phyloP scores from a whole-genome alignment of 1,139 yeast genomes.

The Casaregolazyma suthepensis region DNA sequence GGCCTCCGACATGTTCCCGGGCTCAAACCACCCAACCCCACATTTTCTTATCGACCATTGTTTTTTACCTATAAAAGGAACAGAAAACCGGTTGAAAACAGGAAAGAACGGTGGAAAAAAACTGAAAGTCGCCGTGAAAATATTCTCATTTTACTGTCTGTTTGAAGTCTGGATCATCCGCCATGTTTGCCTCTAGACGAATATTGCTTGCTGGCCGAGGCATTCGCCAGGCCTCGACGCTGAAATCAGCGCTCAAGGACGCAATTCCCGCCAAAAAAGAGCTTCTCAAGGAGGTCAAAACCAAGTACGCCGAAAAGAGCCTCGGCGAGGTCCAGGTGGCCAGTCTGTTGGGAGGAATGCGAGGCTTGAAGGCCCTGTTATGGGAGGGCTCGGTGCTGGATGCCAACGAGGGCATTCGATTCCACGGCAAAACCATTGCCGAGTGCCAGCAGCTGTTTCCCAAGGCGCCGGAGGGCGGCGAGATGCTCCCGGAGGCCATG shows the following conservation, averaged over 20 bases:
- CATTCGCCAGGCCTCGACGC: conserved; percentile 22
- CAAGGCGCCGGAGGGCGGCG: conserved; percentile 39
- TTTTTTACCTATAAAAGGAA: neutral
- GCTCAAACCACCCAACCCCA: neutral
- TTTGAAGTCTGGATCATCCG: neutral
- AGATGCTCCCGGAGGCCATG: conserved; percentile 72
- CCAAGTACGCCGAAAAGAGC: conserved; percentile 30
- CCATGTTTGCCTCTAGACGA: conserved; percentile 4
- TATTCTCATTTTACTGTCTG: neutral
- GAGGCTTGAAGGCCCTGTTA: conserved; percentile 45
- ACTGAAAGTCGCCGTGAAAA: neutral
- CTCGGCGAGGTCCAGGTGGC: conserved; percentile 43
- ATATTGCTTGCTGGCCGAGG: conserved; percentile 13
- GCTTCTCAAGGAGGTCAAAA: conserved; percentile 36
- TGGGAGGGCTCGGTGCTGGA: conserved; percentile 54
- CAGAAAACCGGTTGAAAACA: neutral
- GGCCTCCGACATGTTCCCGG: neutral
- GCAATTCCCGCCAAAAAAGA: conserved; percentile 40
- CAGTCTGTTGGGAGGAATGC: conserved; percentile 49
- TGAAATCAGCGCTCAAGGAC: conserved; percentile 35
- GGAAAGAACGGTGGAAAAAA: no score
- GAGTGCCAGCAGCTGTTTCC: conserved; percentile 45
- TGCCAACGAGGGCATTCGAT: conserved; percentile 47
- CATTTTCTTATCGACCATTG: neutral
- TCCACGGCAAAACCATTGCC: conserved; percentile 48